Percentiles rank a stretch among this genome's conserved stretches.
phyloP scores from a whole-genome alignment of 2,329 filamentous ascomycete species.

The Colletotrichum musae region DNA sequence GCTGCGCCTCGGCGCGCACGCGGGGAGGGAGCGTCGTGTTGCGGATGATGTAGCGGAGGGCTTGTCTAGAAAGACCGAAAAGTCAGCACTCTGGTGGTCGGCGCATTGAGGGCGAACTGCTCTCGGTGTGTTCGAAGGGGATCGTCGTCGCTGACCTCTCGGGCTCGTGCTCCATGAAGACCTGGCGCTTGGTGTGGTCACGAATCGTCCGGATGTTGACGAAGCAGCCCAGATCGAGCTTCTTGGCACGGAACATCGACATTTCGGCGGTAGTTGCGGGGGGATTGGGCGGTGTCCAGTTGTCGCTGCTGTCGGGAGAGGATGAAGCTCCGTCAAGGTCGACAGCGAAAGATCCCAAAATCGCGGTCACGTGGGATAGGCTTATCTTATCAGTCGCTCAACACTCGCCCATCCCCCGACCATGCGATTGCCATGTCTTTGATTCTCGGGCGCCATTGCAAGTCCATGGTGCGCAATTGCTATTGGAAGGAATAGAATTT shows the following conservation, averaged over 20 bases:
- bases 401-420: too few species aligned
- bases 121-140: neutral
- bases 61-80: constrained; percentile 76
- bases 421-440: too few species aligned
- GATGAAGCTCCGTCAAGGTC: constrained; percentile 23
- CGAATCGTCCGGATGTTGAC: constrained; percentile 89
- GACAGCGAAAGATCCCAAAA: neutral
- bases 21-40: constrained; percentile 89
- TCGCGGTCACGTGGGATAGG: constrained; percentile 4
- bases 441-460: too few species aligned
- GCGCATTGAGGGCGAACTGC: too few species aligned
- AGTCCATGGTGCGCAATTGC: neutral
- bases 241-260: constrained; percentile 91
- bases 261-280: constrained; percentile 62
- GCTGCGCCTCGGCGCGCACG: constrained; percentile 90
- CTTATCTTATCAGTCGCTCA: constrained; percentile 17
- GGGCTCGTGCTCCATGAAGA: constrained; percentile 87
- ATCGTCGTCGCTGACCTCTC: constrained; percentile 75
- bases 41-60: constrained; percentile 90
- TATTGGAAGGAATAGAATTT: constrained; percentile 18
- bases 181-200: constrained; percentile 97
- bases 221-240: constrained; percentile 89
- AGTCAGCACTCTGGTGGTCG: neutral
- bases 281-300: neutral
- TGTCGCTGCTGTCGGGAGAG: constrained; percentile 8